Evolutionary conservation across 306 rosid species (phyloP).

Genomic region (Cicer arietinum): DNA sequence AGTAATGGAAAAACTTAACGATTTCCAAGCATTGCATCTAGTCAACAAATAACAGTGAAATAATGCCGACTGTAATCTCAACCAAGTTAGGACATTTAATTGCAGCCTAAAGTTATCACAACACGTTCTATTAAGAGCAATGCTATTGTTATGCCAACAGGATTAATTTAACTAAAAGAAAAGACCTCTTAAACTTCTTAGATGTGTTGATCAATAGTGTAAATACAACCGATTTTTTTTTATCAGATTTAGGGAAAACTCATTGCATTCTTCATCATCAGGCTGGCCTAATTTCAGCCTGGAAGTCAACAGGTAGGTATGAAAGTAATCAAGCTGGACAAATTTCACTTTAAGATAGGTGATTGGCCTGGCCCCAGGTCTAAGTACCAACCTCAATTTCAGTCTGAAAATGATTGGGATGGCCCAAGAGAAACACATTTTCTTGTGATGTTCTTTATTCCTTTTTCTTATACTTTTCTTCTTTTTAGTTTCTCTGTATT

Average conservation of each 20-base stretch:
- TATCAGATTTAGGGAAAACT: constrained; percentile 23
- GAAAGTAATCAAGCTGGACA: not conserved
- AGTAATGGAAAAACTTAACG: constrained; percentile 17
- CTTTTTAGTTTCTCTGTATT: constrained; percentile 23
- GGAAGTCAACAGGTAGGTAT: constrained; percentile 29
- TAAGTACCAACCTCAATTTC: constrained; percentile 4
- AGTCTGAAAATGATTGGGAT: not conserved
- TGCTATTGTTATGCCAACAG: constrained; percentile 2
- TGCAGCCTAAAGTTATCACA: constrained; percentile 28
- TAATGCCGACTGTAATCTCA: constrained; percentile 21
- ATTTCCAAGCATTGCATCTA: constrained; percentile 40
- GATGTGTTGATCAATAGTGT: constrained; percentile 24
- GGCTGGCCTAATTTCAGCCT: constrained; percentile 9
- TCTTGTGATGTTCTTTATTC: constrained; percentile 18
- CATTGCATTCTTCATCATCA: constrained; percentile 21
- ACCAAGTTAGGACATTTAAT: constrained; percentile 24
- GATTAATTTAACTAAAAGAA: constrained; percentile 28
- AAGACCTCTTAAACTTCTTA: constrained; percentile 10
- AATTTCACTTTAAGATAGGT: not conserved
- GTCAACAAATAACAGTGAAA: constrained; percentile 34
- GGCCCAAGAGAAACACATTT: constrained; percentile 28
- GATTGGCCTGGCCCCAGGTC: not conserved
- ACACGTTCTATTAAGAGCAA: not conserved
- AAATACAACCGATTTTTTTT: constrained; percentile 8
- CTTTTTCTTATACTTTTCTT: constrained; percentile 21